phyloP scores from a whole-genome alignment of 352 stramenopile genomes.

The Pythium rhizo-oryzae region DNA sequence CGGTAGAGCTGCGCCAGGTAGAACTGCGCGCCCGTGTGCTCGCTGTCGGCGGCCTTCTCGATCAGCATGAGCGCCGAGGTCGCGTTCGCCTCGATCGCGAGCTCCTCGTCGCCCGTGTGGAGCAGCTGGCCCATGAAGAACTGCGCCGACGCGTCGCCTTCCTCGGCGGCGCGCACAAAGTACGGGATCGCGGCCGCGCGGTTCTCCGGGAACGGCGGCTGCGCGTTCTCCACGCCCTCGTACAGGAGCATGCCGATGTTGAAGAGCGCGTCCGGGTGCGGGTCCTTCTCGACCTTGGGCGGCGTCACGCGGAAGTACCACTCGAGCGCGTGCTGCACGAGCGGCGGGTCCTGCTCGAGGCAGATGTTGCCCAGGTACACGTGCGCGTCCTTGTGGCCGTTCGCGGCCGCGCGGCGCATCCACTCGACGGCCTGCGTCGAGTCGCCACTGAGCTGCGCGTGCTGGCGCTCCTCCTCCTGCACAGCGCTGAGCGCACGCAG shows the following conservation, averaged over 20 bases:
- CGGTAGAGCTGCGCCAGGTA: constrained; percentile 90
- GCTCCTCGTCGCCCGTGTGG: constrained; percentile 72
- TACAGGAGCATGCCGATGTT: constrained; percentile 84
- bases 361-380: constrained; percentile 84
- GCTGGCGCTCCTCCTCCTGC: constrained; percentile 31
- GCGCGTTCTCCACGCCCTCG: constrained; percentile 69
- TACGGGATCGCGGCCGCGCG: constrained; percentile 67
- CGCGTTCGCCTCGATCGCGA: constrained; percentile 65
- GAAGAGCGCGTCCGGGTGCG: constrained; percentile 82
- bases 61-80: constrained; percentile 76
- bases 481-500: constrained; percentile 47
- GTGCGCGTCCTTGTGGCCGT: constrained; percentile 71
- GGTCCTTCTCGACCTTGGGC: constrained; percentile 44
- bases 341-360: constrained; percentile 74
- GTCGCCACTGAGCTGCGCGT: constrained; percentile 36
- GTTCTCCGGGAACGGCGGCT: constrained; percentile 65
- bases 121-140: constrained; percentile 88
- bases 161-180: constrained; percentile 78
- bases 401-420: constrained; percentile 77
- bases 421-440: constrained; percentile 78
- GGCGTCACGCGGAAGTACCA: constrained; percentile 74
- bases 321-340: constrained; percentile 63
- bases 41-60: constrained; percentile 66
- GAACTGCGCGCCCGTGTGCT: constrained; percentile 73
- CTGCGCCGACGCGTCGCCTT: constrained; percentile 76